phyloP scores from a whole-genome alignment of 176 grass and related monocot genomes.

The Zoysia japonica region DNA sequence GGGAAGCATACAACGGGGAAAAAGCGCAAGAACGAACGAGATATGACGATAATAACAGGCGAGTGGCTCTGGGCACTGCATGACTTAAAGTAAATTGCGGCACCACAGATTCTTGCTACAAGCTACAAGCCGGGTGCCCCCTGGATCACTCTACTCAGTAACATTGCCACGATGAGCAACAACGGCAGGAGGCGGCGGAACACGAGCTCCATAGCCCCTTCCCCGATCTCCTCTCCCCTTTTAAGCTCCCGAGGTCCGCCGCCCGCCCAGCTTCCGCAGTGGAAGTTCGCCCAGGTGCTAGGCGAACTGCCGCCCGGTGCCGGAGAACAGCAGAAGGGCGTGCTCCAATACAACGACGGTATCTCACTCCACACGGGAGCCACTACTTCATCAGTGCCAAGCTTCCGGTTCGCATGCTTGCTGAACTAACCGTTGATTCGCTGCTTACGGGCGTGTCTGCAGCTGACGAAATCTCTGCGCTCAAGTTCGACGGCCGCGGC shows the following conservation, averaged over 20 bases:
- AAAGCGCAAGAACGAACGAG: neutral
- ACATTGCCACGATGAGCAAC: constrained; percentile 14
- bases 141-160: neutral
- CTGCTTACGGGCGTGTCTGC: neutral
- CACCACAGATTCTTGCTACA: neutral
- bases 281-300: constrained; percentile 64
- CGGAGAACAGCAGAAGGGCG: neutral
- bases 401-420: neutral
- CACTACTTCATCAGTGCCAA: neutral
- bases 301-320: constrained; percentile 42
- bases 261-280: constrained; percentile 21
- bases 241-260: neutral
- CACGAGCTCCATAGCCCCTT: constrained; percentile 27
- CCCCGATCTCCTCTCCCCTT: neutral
- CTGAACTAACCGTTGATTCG: neutral
- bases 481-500: constrained; percentile 50
- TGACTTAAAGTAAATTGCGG: neutral
- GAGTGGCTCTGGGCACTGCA: constrained; percentile 1
- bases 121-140: neutral
- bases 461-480: constrained; percentile 45
- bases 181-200: constrained; percentile 13
- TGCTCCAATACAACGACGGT: constrained; percentile 5
- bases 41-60: constrained; percentile 15
- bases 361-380: too few relatives aligned
- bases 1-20: neutral